phyloP scores from a whole-genome alignment of 768 basidiomycete genomes.

The Clathrus columnatus region DNA sequence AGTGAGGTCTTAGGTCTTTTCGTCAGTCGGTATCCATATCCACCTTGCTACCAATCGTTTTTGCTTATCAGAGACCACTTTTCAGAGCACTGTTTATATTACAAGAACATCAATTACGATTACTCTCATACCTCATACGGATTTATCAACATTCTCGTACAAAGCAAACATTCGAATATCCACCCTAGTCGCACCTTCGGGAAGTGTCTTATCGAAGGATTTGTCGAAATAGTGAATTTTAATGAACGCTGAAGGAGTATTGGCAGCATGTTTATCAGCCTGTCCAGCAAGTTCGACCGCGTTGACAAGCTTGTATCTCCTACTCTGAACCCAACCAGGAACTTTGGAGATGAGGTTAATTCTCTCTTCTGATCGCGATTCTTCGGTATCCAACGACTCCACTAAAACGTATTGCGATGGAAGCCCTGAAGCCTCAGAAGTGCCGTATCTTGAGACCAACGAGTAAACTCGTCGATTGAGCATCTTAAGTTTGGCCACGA shows the following conservation, averaged over 20 bases:
- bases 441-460: conserved; percentile 12
- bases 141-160: neutral
- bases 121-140: too few relatives aligned
- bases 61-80: too few relatives aligned
- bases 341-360: conserved; percentile 30
- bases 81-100: too few relatives aligned
- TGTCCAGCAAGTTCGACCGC: conserved; percentile 17
- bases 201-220: conserved; percentile 23
- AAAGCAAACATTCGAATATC: conserved; percentile 16
- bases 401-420: conserved; percentile 20
- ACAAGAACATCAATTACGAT: too few relatives aligned
- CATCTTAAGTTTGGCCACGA: conserved; percentile 23
- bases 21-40: too few relatives aligned
- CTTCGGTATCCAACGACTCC: conserved; percentile 18
- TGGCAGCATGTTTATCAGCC: conserved; percentile 13
- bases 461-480: conserved; percentile 29
- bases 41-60: too few relatives aligned
- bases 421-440: neutral
- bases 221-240: conserved; percentile 37
- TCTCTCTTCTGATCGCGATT: conserved; percentile 20
- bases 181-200: conserved; percentile 24
- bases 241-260: conserved; percentile 27
- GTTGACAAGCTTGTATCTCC: conserved; percentile 28
- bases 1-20: too few relatives aligned
- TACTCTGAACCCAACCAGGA: conserved; percentile 37